Conservation (phyloP, 306 rosid genomes). For the Cyclanthera cordifolia region DNA sequence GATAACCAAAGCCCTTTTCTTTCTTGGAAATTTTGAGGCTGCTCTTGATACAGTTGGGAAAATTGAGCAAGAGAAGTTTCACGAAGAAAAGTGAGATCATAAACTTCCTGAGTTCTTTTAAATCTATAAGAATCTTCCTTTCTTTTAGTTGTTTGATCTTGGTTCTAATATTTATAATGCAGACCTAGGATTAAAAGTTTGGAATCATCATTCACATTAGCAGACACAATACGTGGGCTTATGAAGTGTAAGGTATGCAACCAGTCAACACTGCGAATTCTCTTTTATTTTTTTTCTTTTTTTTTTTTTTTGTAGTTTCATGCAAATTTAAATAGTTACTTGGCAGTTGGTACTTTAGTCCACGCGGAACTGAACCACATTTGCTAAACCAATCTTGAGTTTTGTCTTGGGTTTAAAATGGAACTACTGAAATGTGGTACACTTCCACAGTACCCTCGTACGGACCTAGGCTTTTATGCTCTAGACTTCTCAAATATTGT, state of each 20-base stretch:
- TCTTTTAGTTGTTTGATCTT: slow-evolving; percentile 19
- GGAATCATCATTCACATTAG: slow-evolving; percentile 34
- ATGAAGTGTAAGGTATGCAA: slow-evolving; percentile 44
- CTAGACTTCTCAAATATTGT: no score
- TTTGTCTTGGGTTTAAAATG: background rate
- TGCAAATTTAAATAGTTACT: background rate
- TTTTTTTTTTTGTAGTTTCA: background rate
- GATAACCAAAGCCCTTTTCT: slow-evolving; percentile 75
- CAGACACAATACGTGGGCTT: slow-evolving; percentile 55
- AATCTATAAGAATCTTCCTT: slow-evolving; percentile 12
- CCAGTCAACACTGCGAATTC: background rate
- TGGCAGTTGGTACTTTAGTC: background rate
- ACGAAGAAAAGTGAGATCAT: slow-evolving; percentile 40
- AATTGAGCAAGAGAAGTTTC: slow-evolving; percentile 38
- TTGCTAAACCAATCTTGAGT: background rate
- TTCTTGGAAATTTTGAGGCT: slow-evolving; percentile 72
- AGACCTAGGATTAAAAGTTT: slow-evolving; percentile 36
- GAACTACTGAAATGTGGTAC: background rate
- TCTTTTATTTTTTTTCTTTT: background rate
- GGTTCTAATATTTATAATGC: slow-evolving; percentile 21
- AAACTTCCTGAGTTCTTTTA: slow-evolving; percentile 17
- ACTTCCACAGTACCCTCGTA: background rate
- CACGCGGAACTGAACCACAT: background rate
- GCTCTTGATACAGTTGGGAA: slow-evolving; percentile 61
- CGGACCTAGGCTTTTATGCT: background rate